Base-by-base conservation (phyloP, 352 stramenopile species). In the Pythium scleroteichum region DNA sequence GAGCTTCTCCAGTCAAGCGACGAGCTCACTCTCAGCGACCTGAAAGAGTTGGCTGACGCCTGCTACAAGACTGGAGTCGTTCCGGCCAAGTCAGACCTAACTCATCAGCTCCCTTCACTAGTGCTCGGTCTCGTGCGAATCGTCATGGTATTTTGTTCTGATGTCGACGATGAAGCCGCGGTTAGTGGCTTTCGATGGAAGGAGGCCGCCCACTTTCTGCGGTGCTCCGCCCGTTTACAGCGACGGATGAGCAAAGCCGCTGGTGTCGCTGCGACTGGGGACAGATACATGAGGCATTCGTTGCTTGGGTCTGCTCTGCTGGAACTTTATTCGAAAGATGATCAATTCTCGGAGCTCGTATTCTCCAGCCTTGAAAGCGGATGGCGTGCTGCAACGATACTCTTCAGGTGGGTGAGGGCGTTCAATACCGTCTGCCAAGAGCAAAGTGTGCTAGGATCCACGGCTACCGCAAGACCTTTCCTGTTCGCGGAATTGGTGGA, bases 41-140 rank as follows among this genome's bases (percentile, higher is more conserved):
- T 85, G 12, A 72, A 87, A 20, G 83, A 95, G 23, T 64, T 95
- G 0, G 76, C 83, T 6, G 57, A 59, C 7, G 78, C 64, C 1
- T 92, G 83, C 46, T 47, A 64, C 42, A n/a, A 50, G 8, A 90
- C 92, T 79, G 70, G 83, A 1, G 24, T 68, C 4, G 53, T 89
- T 0, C 72, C 81, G 2, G 12, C 32, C 70, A 0, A 35, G 6
- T 29, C n/a, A 12, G 23, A 45, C 14, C 0, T 23, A 39, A 26
- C 12, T n/a, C 32, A 17, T 32, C 35, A 46, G 62, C 66, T 22
- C 50, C 68, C 79, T 26, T 65, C 81, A 12, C 65, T 91, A 16
- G 79, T 92, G 2, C 71, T 94, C 4, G 83, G 83, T 0, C 68
- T 94, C 24, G 75, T 93, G 5, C 81, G 85, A 17, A 42, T 94